These are phyloP conservation scores for Fusarium drepaniforme DNA, from an alignment of 2,329 filamentous ascomycete genomes.

Conservation along the genomic window DNA sequence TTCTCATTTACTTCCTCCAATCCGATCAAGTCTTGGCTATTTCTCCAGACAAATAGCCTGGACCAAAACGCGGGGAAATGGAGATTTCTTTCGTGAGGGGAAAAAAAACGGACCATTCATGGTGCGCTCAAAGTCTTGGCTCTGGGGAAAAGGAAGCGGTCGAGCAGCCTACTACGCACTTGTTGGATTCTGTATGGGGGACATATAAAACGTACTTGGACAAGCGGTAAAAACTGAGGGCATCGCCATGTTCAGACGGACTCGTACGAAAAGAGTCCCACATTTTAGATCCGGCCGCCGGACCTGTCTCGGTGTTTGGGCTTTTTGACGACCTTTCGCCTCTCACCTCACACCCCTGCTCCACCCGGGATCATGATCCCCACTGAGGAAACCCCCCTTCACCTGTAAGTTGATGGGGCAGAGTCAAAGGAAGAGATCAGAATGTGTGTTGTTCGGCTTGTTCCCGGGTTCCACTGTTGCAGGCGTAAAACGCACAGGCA, in stretches of 20 bases:
- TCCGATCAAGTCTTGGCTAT: constrained; percentile 10
- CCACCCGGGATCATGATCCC: neutral
- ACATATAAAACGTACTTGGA: constrained; percentile 25
- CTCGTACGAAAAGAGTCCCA: constrained; percentile 19
- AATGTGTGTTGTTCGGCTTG: constrained; percentile 20
- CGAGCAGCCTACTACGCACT: neutral
- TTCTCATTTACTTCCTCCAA: neutral
- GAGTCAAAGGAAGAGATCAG: neutral
- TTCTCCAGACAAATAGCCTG: neutral
- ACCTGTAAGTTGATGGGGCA: neutral
- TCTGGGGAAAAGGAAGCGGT: constrained; percentile 19
- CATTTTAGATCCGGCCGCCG: constrained; percentile 31
- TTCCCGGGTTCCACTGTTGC: constrained; percentile 30
- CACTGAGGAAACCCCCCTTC: neutral
- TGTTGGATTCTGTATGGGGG: neutral
- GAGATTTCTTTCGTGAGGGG: constrained; percentile 33
- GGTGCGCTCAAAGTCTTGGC: constrained; percentile 31
- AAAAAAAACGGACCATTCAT: constrained; percentile 39
- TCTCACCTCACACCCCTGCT: neutral
- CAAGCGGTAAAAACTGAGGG: constrained; percentile 34
- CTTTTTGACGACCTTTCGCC: neutral
- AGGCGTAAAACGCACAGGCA: neutral
- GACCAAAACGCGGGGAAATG: constrained; percentile 45
- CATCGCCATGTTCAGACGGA: constrained; percentile 19
- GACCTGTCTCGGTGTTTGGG: constrained; percentile 42